Conservation (phyloP, 768 basidiomycete genomes). For the Cyclocybe cylindracea region DNA sequence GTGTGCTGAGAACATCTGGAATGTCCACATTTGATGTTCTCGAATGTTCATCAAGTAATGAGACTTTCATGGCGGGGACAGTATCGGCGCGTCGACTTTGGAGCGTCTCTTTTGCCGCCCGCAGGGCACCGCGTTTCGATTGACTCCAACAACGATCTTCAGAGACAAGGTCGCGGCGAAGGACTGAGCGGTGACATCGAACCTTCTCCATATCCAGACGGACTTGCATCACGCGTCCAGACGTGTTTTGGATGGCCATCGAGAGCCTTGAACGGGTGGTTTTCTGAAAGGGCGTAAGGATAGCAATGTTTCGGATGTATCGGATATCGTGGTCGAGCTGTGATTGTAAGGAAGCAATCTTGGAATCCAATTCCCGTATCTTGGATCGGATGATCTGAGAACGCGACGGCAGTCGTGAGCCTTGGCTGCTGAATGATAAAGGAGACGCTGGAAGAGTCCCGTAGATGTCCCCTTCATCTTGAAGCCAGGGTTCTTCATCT, state of each 20-base stretch:
- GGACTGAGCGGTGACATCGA: conserved; percentile 73
- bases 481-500: conserved; percentile 19
- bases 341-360: conserved; percentile 51
- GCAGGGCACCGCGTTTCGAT: conserved; percentile 71
- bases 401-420: conserved; percentile 47
- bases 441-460: conserved; percentile 17
- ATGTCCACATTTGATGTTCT: conserved; percentile 13
- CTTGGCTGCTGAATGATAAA: conserved; percentile 22
- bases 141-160: conserved; percentile 68
- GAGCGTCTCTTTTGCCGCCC: conserved; percentile 69
- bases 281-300: conserved; percentile 86
- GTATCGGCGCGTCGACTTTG: conserved; percentile 40
- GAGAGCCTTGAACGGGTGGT: conserved; percentile 79
- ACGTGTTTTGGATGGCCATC: conserved; percentile 56
- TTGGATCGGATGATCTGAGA: conserved; percentile 59
- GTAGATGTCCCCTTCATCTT: conserved; percentile 6
- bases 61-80: conserved; percentile 39
- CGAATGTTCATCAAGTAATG: conserved; percentile 25
- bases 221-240: conserved; percentile 63
- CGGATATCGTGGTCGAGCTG: conserved; percentile 72
- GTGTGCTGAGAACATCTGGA: conserved; percentile 15
- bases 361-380: conserved; percentile 63
- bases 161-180: conserved; percentile 72
- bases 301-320: conserved; percentile 77
- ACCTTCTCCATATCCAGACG: conserved; percentile 76